phyloP scores from a whole-genome alignment of 2,329 filamentous ascomycete species.

The Colletotrichum abscissum region DNA sequence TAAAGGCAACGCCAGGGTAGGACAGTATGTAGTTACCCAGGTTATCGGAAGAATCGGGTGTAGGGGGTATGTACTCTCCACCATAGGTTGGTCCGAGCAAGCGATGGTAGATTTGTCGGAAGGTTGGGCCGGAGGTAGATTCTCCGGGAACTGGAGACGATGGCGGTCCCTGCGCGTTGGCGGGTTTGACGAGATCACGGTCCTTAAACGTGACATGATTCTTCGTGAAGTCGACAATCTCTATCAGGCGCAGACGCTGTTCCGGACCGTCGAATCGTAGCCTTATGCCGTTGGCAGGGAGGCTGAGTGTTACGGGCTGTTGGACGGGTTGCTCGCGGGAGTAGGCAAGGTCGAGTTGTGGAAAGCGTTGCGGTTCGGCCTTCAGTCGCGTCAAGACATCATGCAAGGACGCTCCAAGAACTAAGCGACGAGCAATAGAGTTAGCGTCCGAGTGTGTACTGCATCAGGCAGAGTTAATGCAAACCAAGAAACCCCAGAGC shows the following conservation, averaged over 20 bases:
- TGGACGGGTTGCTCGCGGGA: conserved; percentile 79
- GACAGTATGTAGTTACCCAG: conserved; percentile 88
- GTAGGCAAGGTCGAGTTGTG: conserved; percentile 85
- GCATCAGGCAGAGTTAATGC: conserved; percentile 20
- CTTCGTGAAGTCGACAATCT: conserved; percentile 90
- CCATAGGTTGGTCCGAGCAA: conserved; percentile 95
- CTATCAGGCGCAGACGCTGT: conserved; percentile 89
- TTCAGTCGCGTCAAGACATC: conserved; percentile 90
- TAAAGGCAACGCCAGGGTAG: conserved; percentile 94
- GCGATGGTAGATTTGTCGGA: conserved; percentile 90
- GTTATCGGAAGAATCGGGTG: conserved; percentile 59
- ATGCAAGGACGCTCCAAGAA: conserved; percentile 90
- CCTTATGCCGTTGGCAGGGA: conserved; percentile 88
- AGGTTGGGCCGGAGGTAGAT: conserved; percentile 73
- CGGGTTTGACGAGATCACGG: conserved; percentile 79
- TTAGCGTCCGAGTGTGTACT: conserved; percentile 35
- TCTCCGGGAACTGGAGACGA: conserved; percentile 42
- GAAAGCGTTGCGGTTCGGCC: conserved; percentile 84
- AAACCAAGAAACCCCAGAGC: conserved; percentile 71
- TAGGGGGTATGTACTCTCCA: conserved; percentile 86
- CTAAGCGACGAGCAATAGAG: conserved; percentile 56
- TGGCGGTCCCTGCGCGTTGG: conserved; percentile 48
- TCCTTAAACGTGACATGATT: conserved; percentile 84
- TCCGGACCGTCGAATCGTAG: conserved; percentile 94
- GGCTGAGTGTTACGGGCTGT: conserved; percentile 78